phyloP scores from a whole-genome alignment of 2,329 filamentous ascomycete genomes.

The Hypoxylon sp. region DNA sequence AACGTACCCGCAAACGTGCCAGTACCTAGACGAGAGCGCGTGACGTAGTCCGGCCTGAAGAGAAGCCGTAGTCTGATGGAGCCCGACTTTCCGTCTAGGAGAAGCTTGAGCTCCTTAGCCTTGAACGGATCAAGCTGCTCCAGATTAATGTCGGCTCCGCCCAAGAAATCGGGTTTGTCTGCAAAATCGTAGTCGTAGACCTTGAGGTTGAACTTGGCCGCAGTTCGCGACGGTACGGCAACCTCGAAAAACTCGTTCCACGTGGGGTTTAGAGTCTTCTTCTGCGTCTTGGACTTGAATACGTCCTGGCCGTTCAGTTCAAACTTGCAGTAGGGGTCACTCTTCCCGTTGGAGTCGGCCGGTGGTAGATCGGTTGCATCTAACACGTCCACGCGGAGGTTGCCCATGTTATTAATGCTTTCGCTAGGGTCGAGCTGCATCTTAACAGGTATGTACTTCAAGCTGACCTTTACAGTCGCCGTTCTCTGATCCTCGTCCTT shows the following conservation, averaged over 20 bases:
- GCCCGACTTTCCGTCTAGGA: conserved; percentile 89
- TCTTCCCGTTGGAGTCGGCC: conserved; percentile 95
- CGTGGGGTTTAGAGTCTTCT: conserved; percentile 92
- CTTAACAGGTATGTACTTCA: conserved; percentile 93
- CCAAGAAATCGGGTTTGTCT: conserved; percentile 92
- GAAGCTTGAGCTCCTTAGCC: conserved; percentile 75
- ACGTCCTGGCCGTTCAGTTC: conserved; percentile 87
- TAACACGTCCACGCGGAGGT: conserved; percentile 89
- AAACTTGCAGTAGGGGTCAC: conserved; percentile 96
- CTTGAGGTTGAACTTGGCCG: conserved; percentile 80
- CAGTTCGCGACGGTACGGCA: conserved; percentile 81
- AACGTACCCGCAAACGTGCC: conserved; percentile 95
- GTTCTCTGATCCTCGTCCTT: conserved; percentile 78
- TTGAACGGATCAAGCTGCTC: conserved; percentile 85
- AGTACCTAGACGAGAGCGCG: conserved; percentile 84
- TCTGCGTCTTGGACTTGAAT: conserved; percentile 94
- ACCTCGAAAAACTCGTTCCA: conserved; percentile 98
- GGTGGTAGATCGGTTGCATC: conserved; percentile 89
- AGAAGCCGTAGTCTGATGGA: conserved; percentile 82
- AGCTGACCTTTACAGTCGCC: conserved; percentile 85
- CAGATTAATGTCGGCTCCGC: conserved; percentile 77
- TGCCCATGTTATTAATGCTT: conserved; percentile 99
- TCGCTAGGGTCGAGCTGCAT: conserved; percentile 95
- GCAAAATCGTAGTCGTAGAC: conserved; percentile 98
- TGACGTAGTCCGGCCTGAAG: conserved; percentile 93